Evolutionary conservation across 495 filamentous ascomycete genomes (phyloP).

Genomic region (Podospora appendiculata): DNA sequence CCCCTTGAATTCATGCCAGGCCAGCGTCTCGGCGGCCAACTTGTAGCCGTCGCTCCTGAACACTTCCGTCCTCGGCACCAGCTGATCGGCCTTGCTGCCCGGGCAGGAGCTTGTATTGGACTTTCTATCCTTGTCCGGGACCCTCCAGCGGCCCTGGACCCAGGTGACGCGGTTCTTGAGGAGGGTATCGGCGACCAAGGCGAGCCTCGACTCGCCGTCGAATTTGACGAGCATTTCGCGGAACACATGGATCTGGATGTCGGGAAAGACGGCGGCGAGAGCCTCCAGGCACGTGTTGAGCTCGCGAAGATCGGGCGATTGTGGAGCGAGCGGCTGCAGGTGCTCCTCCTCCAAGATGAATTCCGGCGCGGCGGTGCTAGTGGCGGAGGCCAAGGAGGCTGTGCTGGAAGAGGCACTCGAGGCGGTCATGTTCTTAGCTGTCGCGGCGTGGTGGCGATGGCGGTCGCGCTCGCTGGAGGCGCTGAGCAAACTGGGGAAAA

Average conservation of each 20-base stretch:
- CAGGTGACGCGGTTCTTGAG: conserved; percentile 68
- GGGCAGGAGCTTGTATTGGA: conserved; percentile 1
- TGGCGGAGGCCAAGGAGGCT: not conserved
- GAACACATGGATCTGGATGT: conserved; percentile 85
- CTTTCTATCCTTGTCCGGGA: conserved; percentile 26
- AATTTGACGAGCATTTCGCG: conserved; percentile 78
- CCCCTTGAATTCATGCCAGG: conserved; percentile 73
- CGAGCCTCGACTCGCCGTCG: conserved; percentile 72
- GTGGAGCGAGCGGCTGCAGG: conserved; percentile 28
- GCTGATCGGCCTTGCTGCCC: not conserved
- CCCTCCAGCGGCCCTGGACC: conserved; percentile 67
- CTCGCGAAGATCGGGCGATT: conserved; percentile 54
- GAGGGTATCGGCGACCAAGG: conserved; percentile 78
- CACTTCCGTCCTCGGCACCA: conserved; percentile 57
- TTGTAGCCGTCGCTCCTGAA: conserved; percentile 73
- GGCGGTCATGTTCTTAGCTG: conserved; percentile 4
- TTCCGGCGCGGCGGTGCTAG: conserved; percentile 8
- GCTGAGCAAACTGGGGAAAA: conserved; percentile 15
- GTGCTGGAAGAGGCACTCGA: not conserved
- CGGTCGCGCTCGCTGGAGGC: conserved; percentile 9
- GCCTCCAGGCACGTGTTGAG: conserved; percentile 67
- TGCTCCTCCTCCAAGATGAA: conserved; percentile 42
- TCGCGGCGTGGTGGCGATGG: not conserved
- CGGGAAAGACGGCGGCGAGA: conserved; percentile 74
- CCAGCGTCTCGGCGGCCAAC: conserved; percentile 52